These are phyloP conservation scores for Penicillium glabrum DNA, from an alignment of 2,329 filamentous ascomycete genomes.

Conservation along the genomic window DNA sequence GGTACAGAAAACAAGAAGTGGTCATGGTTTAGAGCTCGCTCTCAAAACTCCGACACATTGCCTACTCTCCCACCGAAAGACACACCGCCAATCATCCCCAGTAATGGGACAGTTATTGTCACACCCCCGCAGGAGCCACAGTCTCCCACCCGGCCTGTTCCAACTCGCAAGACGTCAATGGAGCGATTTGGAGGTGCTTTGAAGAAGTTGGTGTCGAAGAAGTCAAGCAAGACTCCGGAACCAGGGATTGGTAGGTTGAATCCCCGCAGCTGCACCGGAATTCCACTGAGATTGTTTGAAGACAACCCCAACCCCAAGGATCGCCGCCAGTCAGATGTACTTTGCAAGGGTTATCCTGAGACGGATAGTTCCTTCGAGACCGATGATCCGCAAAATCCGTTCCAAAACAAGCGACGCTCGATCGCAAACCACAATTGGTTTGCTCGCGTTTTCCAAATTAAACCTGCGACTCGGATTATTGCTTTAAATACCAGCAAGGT, in stretches of 20 bases:
- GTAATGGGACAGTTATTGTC: slow-evolving; percentile 26
- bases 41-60: slow-evolving; percentile 26
- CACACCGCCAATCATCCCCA: slow-evolving; percentile 23
- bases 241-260: slow-evolving; percentile 39
- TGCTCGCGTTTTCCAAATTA: slow-evolving; percentile 83
- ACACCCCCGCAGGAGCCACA: slow-evolving; percentile 19
- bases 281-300: slow-evolving; percentile 3
- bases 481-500: slow-evolving; percentile 72
- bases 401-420: slow-evolving; percentile 14
- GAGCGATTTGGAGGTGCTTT: slow-evolving; percentile 45
- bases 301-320: slow-evolving; percentile 9
- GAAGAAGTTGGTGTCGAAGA: slow-evolving; percentile 54
- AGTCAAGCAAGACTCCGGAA: slow-evolving; percentile 37
- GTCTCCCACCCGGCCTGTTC: neutral
- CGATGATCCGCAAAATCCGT: slow-evolving; percentile 12
- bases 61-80: slow-evolving; percentile 23
- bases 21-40: slow-evolving; percentile 46
- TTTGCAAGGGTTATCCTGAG: slow-evolving; percentile 17
- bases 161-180: slow-evolving; percentile 21
- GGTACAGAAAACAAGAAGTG: slow-evolving; percentile 43
- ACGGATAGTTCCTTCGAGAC: slow-evolving; percentile 18
- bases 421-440: slow-evolving; percentile 73
- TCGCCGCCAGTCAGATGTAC: slow-evolving; percentile 1
- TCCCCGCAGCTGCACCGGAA: neutral
- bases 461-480: slow-evolving; percentile 72